phyloP scores from a whole-genome alignment of 2,329 filamentous ascomycete genomes.

The Pyricularia pennisetigena region DNA sequence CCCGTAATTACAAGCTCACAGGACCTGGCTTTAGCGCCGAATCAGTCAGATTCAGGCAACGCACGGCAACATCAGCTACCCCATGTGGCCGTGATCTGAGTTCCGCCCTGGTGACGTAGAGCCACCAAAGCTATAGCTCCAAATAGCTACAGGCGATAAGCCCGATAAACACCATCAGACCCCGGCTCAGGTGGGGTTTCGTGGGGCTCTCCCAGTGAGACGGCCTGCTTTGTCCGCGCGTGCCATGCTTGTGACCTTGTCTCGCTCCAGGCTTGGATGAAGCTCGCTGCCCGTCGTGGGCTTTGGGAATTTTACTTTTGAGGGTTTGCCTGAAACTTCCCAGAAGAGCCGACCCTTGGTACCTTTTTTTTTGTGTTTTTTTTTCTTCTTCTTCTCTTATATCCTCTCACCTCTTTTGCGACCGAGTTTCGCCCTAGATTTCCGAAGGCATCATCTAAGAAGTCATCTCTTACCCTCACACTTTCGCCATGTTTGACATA shows the following conservation, averaged over 20 bases:
- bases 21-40: not conserved
- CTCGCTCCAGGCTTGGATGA: not conserved
- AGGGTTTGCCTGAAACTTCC: not conserved
- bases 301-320: not conserved
- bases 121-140: not conserved
- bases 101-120: not conserved
- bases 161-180: not conserved
- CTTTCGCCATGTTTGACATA: conserved; percentile 54
- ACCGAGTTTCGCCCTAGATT: not conserved
- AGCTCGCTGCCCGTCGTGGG: not conserved
- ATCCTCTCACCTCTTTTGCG: not conserved
- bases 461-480: not conserved
- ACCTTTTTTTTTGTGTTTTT: too few relatives aligned
- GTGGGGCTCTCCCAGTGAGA: not conserved
- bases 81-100: not conserved
- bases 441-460: not conserved
- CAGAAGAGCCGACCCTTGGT: not conserved
- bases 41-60: not conserved
- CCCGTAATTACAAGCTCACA: not conserved
- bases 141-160: not conserved
- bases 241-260: not conserved
- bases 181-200: conserved; percentile 1
- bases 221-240: not conserved
- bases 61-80: not conserved
- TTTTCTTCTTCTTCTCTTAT: not conserved